phyloP scores from a whole-genome alignment of 352 stramenopile species.

The Phytophthora pisi region DNA sequence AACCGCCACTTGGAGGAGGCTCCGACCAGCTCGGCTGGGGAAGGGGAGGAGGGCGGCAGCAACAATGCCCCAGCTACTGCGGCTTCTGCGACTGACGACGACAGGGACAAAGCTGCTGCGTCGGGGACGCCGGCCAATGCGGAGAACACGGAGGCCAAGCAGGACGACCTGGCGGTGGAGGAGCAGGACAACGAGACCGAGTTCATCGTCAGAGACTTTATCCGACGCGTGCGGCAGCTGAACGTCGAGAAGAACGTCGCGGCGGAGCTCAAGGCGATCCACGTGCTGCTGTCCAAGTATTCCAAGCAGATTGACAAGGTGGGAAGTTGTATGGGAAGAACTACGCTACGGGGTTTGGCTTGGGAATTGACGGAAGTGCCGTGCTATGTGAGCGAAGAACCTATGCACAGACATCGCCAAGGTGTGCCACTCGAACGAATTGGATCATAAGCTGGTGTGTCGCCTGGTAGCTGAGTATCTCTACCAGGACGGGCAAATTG shows the following conservation, averaged over 20 bases:
- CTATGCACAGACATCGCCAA: conserved; percentile 73
- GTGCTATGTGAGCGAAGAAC: conserved; percentile 33
- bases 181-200: conserved; percentile 71
- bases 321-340: not conserved
- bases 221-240: conserved; percentile 62
- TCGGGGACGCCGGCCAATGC: conserved; percentile 4
- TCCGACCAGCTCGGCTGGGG: conserved; percentile 14
- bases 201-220: conserved; percentile 69
- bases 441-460: conserved; percentile 70
- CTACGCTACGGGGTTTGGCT: not conserved
- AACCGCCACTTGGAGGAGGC: conserved; percentile 31
- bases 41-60: conserved; percentile 12
- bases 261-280: conserved; percentile 71
- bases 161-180: conserved; percentile 37
- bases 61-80: conserved; percentile 2
- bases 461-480: conserved; percentile 78
- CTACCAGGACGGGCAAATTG: conserved; percentile 81
- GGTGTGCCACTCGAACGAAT: conserved; percentile 61
- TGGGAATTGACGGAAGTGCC: not conserved
- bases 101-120: not conserved
- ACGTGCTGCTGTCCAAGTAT: conserved; percentile 77
- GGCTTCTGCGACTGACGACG: not conserved
- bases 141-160: conserved; percentile 28
- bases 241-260: conserved; percentile 77
- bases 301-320: conserved; percentile 87